A percentile compares a stretch with the other conserved stretches of the same genome.
phyloP scores from a whole-genome alignment of 163 green algal species.

The Volvox carteri region DNA sequence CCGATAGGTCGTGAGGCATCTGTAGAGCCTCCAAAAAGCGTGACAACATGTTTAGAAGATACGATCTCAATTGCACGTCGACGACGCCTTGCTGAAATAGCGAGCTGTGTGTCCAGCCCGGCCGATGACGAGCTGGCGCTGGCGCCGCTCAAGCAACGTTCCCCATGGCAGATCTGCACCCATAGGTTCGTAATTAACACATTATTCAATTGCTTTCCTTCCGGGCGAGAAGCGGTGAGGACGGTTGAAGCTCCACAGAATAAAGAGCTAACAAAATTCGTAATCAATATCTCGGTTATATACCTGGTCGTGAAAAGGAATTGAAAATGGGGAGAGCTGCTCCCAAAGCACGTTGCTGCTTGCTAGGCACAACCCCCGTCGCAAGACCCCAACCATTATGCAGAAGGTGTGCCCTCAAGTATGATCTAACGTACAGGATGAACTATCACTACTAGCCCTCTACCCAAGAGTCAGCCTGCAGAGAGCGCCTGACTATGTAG shows the following conservation, averaged over 20 bases:
- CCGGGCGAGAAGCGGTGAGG: background rate
- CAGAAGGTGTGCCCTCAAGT: no score
- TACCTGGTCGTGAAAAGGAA: background rate
- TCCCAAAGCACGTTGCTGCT: background rate
- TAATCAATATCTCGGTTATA: background rate
- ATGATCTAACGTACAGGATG: no score
- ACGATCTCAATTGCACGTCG: no score
- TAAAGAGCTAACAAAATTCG: background rate
- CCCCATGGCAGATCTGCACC: background rate
- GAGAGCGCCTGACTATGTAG: no score
- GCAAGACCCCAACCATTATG: background rate
- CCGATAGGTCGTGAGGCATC: no score
- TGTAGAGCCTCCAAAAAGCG: no score
- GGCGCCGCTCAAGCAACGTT: constrained; percentile 38
- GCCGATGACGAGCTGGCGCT: background rate
- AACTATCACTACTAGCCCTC: no score
- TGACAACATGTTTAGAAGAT: no score
- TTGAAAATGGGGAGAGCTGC: background rate
- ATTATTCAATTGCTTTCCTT: no score
- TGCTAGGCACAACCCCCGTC: background rate
- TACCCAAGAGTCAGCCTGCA: no score
- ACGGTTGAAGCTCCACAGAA: no score
- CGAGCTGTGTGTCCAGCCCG: background rate
- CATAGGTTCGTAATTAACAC: no score
- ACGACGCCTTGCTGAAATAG: background rate